Evolutionary conservation across 192 early-diverging fungal species (phyloP).

Genomic region (Haplosporangium gracile): DNA sequence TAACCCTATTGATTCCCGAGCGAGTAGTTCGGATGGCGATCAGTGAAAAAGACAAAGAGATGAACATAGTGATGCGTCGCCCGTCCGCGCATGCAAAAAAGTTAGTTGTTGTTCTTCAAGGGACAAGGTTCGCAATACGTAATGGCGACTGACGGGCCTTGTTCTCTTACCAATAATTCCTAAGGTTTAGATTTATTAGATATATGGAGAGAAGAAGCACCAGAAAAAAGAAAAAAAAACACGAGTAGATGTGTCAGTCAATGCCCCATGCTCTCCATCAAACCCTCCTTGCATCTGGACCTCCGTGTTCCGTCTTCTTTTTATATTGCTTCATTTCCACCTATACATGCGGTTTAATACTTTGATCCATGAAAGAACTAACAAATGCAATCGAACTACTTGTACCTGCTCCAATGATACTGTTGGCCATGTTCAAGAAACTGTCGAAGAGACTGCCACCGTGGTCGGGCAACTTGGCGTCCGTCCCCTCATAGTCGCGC

Average conservation of each 20-base stretch:
- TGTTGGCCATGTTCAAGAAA: slow-evolving; percentile 91
- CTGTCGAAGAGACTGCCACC: slow-evolving; percentile 70
- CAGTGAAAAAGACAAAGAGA: background rate
- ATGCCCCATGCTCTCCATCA: slow-evolving; percentile 3
- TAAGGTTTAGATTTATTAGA: slow-evolving; percentile 9
- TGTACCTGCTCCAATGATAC: slow-evolving; percentile 92
- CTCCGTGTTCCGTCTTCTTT: slow-evolving; percentile 5
- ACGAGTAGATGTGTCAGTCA: background rate
- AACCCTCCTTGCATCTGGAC: background rate
- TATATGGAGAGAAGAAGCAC: background rate
- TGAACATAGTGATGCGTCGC: background rate
- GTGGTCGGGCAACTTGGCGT: slow-evolving; percentile 61
- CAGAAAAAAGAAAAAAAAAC: background rate
- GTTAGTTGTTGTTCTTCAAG: background rate
- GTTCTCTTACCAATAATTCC: slow-evolving; percentile 36
- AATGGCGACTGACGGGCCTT: background rate
- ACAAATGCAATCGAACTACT: background rate
- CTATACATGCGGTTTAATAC: background rate
- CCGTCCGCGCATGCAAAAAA: background rate
- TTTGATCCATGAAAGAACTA: background rate
- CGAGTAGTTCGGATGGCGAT: background rate
- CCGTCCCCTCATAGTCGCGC: background rate
- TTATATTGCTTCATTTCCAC: background rate
- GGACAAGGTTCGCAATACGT: background rate
- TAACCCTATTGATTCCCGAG: slow-evolving; percentile 68